Conservation (phyloP, 2,329 filamentous ascomycete species). For the Stagonosporopsis cucurbitacearum region DNA sequence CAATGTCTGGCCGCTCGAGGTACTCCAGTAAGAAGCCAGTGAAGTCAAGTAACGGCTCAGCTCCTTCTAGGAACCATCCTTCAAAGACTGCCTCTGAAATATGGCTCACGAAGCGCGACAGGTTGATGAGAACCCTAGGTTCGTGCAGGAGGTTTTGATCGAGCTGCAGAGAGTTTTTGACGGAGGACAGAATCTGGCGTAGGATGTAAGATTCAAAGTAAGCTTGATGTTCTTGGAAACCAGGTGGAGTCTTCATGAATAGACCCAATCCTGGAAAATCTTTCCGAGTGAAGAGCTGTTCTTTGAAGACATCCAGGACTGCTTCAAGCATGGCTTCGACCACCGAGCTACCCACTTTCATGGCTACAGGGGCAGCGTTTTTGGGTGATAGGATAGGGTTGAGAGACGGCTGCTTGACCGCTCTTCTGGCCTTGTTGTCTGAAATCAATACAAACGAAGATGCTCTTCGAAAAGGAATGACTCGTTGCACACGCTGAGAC, state of each 20-base stretch:
- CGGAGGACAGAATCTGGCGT: constrained; percentile 72
- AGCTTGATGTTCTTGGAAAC: constrained; percentile 91
- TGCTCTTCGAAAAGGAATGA: constrained; percentile 74
- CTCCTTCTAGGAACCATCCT: constrained; percentile 93
- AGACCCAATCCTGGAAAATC: constrained; percentile 89
- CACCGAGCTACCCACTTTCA: constrained; percentile 69
- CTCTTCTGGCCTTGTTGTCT: constrained; percentile 64
- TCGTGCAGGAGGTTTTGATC: constrained; percentile 78
- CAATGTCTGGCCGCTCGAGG: constrained; percentile 82
- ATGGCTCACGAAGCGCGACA: constrained; percentile 80
- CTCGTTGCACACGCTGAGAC: constrained; percentile 50
- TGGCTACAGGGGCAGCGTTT: constrained; percentile 55
- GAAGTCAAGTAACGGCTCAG: constrained; percentile 83
- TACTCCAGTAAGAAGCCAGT: constrained; percentile 85
- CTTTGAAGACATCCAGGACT: constrained; percentile 79
- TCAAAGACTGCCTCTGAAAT: constrained; percentile 91
- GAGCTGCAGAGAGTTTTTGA: constrained; percentile 73
- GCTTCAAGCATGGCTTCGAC: constrained; percentile 80
- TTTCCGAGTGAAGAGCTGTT: constrained; percentile 84
- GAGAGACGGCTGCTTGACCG: constrained; percentile 67
- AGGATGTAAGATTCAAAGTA: constrained; percentile 94
- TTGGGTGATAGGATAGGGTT: constrained; percentile 67
- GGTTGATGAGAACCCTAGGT: constrained; percentile 83
- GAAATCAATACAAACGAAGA: constrained; percentile 93
- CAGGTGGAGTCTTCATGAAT: constrained; percentile 86